These are phyloP conservation scores for Neofusicoccum ribis DNA, from an alignment of 2,329 filamentous ascomycete species.

Conservation along the genomic window DNA sequence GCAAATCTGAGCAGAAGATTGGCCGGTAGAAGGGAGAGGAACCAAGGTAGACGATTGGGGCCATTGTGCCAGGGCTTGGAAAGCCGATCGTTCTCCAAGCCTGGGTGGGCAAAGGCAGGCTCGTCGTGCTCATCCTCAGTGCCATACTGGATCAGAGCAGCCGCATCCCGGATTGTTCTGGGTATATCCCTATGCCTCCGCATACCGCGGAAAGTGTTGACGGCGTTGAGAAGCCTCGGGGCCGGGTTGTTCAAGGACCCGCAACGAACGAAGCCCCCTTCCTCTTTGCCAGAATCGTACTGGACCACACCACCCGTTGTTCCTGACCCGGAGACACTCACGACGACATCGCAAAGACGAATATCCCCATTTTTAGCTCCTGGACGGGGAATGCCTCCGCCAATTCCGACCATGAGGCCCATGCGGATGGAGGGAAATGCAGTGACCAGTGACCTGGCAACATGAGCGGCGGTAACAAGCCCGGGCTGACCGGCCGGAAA, in stretches of 20 bases:
- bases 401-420: constrained; percentile 12
- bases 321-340: constrained; percentile 24
- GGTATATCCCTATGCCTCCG: no score
- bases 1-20: neutral
- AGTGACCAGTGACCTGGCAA: neutral
- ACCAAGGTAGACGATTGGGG: neutral
- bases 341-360: constrained; percentile 29
- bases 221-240: neutral
- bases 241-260: neutral
- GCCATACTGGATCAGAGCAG: neutral
- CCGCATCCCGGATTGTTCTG: neutral
- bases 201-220: neutral
- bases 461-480: neutral
- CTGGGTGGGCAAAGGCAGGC: neutral
- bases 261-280: neutral
- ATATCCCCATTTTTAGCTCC: constrained; percentile 31
- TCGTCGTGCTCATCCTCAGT: no score
- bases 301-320: constrained; percentile 29
- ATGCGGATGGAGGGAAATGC: neutral
- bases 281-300: constrained; percentile 30
- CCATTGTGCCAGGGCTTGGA: neutral
- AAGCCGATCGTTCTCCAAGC: neutral
- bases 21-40: neutral
- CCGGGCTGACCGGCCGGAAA: neutral
- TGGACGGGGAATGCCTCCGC: constrained; percentile 26